Conservation (phyloP, 257 asterid species). For the Ballota nigra region DNA sequence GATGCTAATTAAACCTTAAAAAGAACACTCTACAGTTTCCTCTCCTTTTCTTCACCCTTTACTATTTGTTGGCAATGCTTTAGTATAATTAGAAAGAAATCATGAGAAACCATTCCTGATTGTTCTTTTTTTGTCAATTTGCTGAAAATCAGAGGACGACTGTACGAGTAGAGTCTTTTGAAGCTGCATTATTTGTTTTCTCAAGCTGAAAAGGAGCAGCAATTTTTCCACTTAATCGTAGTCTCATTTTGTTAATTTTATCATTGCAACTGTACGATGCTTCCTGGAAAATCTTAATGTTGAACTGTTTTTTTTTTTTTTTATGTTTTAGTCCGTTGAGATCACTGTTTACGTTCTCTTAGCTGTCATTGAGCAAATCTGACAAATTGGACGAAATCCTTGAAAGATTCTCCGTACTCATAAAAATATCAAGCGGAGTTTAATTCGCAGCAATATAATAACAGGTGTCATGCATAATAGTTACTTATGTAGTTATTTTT, state of each 20-base stretch:
- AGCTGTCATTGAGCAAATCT: not conserved
- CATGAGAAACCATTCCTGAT: not conserved
- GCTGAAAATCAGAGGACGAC: not conserved
- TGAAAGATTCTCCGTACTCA: not conserved
- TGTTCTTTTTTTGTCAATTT: not conserved
- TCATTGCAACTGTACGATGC: not conserved
- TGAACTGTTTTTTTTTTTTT: too few species aligned
- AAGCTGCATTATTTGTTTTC: not conserved
- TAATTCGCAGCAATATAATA: not conserved
- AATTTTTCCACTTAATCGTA: not conserved
- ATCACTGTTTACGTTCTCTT: not conserved
- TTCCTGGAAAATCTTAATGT: not conserved
- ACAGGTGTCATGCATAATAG: not conserved
- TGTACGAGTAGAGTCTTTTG: not conserved
- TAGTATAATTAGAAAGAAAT: not conserved
- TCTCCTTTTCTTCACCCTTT: not conserved
- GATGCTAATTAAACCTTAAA: too few species aligned
- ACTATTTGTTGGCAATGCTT: not conserved
- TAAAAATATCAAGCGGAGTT: not conserved
- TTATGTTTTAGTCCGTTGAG: not conserved
- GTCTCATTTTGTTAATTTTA: not conserved
- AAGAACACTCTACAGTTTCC: too few species aligned
- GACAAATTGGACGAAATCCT: not conserved
- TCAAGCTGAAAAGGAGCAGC: not conserved
- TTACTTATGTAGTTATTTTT: not conserved